A percentile compares a stretch with the other conserved stretches of the same genome.
These are phyloP conservation scores for Pythium sp. DNA, from an alignment of 352 stramenopile species.

Conservation along the genomic window DNA sequence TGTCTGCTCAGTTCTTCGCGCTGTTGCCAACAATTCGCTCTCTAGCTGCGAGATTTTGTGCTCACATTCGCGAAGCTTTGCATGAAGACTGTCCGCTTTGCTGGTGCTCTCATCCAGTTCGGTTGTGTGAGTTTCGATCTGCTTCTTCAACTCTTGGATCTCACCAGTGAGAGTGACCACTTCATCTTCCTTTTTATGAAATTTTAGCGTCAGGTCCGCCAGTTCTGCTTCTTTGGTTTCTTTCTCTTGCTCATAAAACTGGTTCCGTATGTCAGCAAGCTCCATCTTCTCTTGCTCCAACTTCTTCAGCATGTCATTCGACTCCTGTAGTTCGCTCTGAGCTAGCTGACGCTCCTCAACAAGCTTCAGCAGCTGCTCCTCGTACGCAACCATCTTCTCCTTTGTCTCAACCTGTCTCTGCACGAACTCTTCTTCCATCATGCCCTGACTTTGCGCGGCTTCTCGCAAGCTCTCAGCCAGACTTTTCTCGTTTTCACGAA, in stretches of 20 bases:
- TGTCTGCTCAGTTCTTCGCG: neutral
- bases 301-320: slow-evolving; percentile 19
- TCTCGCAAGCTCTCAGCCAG: slow-evolving; percentile 27
- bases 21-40: slow-evolving; percentile 2
- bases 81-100: slow-evolving; percentile 5
- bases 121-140: slow-evolving; percentile 25
- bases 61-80: neutral
- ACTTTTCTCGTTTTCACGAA: slow-evolving; percentile 20
- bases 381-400: slow-evolving; percentile 19
- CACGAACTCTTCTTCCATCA: slow-evolving; percentile 38
- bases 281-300: slow-evolving; percentile 7
- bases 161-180: slow-evolving; percentile 26
- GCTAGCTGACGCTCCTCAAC: slow-evolving; percentile 22
- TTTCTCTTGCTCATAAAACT: slow-evolving; percentile 3
- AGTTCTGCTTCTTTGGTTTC: slow-evolving; percentile 7
- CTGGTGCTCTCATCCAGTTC: slow-evolving; percentile 21
- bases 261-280: neutral
- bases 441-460: slow-evolving; percentile 23
- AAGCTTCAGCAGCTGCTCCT: slow-evolving; percentile 23
- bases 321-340: slow-evolving; percentile 19
- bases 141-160: slow-evolving; percentile 22
- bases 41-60: neutral
- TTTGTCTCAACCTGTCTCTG: slow-evolving; percentile 30
- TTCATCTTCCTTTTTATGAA: slow-evolving; percentile 20
- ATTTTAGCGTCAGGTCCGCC: slow-evolving; percentile 22